Evolutionary conservation across 768 basidiomycete species (phyloP), one percentile per base, ranked within the genome.

Genomic region (Serendipita indica): DNA sequence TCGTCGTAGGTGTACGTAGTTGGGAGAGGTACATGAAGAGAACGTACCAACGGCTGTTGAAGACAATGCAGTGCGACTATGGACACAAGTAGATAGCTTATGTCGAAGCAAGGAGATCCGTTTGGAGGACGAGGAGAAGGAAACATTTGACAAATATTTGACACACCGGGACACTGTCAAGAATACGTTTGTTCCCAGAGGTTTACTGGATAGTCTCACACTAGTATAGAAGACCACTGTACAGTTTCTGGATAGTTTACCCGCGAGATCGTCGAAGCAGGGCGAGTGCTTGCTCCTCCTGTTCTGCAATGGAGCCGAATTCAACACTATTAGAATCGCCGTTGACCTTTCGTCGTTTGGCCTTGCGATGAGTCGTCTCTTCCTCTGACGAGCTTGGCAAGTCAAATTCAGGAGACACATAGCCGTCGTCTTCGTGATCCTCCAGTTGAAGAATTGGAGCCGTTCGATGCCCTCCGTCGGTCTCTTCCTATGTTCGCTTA

Each of bases 361-460:
- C 73, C 60, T 52, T 64, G 5, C 35, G 58, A 30, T 59, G 39
- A 13, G 66, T 67, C 59, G 67, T 62, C 62, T 73, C 68, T 7
- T 73, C 61, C 59, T 63, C 61, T 62, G 67, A 60, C 28, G 64
- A 69, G 27, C 67, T 68, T 1, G 74, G 72, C 20, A 83, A 63
- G 62, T 82, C 79, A 63, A 89, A 85, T 35, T 80, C 78, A 1
- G 85, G 87, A 0, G 82, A 83, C 7, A 81, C 76, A 67, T 86
- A 84, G 0, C 84, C 84, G 64, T 84, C 71, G 62, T 64, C 61
- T n/a, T 61, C 62, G 41, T 57, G 41, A 4, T 63, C 64, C 72
- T 66, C 39, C 49, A 62, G 58, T 60, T 62, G 63, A 60, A 41
- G 35, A 58, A 60, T 62, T 37, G 3, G 18, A 3, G 27, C 18